Conservation (phyloP, 2,329 filamentous ascomycete species). For the Mycosphaerella arachidis region DNA sequence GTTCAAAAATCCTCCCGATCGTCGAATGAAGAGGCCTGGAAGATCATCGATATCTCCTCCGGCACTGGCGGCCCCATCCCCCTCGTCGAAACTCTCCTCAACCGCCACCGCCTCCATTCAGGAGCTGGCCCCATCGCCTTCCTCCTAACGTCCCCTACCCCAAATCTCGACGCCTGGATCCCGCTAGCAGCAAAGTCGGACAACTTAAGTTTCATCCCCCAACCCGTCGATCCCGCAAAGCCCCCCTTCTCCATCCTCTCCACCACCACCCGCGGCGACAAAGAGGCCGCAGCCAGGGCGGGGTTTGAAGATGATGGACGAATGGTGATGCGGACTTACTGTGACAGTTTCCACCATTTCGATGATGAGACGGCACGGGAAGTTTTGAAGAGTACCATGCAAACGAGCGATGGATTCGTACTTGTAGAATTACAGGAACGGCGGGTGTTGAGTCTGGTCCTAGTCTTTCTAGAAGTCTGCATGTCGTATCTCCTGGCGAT, state of each 20-base stretch:
- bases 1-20: slow-evolving; percentile 4
- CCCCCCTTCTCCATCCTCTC: slow-evolving; percentile 44
- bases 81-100: slow-evolving; percentile 34
- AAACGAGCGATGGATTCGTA: slow-evolving; percentile 62
- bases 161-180: slow-evolving; percentile 35
- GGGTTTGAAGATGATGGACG: slow-evolving; percentile 17
- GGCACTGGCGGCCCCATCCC: slow-evolving; percentile 59
- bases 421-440: slow-evolving; percentile 74
- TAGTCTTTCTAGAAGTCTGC: slow-evolving; percentile 37
- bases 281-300: slow-evolving; percentile 11
- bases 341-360: slow-evolving; percentile 74
- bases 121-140: slow-evolving; percentile 33
- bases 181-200: slow-evolving; percentile 27
- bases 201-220: slow-evolving; percentile 56
- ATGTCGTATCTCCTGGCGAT: slow-evolving; percentile 52
- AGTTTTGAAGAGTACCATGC: slow-evolving; percentile 61
- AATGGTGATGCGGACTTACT: slow-evolving; percentile 63
- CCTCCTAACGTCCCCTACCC: slow-evolving; percentile 38
- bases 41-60: slow-evolving; percentile 71
- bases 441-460: slow-evolving; percentile 24
- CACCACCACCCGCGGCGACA: slow-evolving; percentile 40
- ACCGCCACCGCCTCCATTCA: slow-evolving; percentile 19
- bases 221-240: slow-evolving; percentile 61
- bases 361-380: slow-evolving; percentile 57
- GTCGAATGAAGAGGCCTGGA: slow-evolving; percentile 42